These are phyloP conservation scores for Citrus maxima DNA, from an alignment of 345 rosid species.

Conservation along the genomic window DNA sequence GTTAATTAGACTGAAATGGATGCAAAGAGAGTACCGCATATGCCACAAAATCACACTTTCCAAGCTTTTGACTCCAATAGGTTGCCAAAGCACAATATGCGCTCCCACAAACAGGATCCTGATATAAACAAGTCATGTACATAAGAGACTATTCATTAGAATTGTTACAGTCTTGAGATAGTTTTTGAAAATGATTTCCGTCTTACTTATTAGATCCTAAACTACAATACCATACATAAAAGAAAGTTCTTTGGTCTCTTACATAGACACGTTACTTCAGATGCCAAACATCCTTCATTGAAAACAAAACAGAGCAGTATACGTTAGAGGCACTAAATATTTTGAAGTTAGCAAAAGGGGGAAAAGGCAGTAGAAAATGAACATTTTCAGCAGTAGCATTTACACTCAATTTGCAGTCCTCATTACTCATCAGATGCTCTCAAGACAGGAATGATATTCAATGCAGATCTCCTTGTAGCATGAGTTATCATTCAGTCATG, in stretches of 20 bases:
- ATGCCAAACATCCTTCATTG: too few species aligned
- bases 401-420: background rate
- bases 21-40: conserved; percentile 40
- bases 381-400: background rate
- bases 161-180: background rate
- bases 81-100: conserved; percentile 74
- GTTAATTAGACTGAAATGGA: background rate
- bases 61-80: conserved; percentile 69
- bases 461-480: background rate
- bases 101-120: conserved; percentile 87
- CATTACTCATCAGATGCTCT: background rate
- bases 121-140: conserved; percentile 2
- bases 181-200: background rate
- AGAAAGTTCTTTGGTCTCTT: background rate
- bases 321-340: too few species aligned
- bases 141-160: background rate
- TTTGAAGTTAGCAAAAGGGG: too few species aligned
- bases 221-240: background rate
- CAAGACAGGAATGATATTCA: background rate
- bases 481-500: background rate
- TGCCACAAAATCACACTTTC: conserved; percentile 58
- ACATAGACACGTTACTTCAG: too few species aligned
- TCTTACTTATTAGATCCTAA: background rate
- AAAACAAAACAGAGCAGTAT: too few species aligned
- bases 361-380: background rate